Evolutionary conservation across 2,329 filamentous ascomycete species (phyloP), one percentile per base, ranked within the genome.

Genomic region (Pezicula rhizophila): DNA sequence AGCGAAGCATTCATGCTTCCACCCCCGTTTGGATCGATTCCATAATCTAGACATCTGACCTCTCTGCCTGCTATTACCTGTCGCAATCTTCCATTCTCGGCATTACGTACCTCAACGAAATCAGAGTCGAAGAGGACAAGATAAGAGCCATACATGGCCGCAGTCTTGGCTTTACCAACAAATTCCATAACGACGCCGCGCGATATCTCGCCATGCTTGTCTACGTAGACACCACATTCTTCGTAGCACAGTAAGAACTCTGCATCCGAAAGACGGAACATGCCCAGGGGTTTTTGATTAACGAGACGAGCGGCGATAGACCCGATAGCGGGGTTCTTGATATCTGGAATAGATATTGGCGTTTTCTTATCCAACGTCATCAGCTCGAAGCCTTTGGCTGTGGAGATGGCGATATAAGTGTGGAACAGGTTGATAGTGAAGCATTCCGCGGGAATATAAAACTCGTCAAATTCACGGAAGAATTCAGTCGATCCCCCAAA

Each of bases 181-280:
- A 97, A 99, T 65, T 97, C 90, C 90, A 99, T 96, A 62, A 97
- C 91, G 50, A 97, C 89, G 25, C 86, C 89, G 41, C 95, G 86
- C 35, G 84, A 92, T 25, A 99, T 89, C 53, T 99, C 93, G 57
- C 93, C 93, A 67, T 97, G 90, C 70, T 97, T 96, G 73, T 99
- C 95, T 64, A 97, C 87, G 63, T 97, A 99, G 8, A 99, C 91
- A 15, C 91, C 93, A 60, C 92, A 97, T 67, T 96, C 90, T 68
- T 95, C 88, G 66, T 97, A 99, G 34, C 87, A 89, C 43, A 96
- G 82, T 23, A 99, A 74, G 69, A 97, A 99, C 66, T 96, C 93
- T 49, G 87, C 86, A 51, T 95, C 88, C 56, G 87, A 91, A 47
- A 99, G 81, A 37, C 91, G 84, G 76, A 99, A 96, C 93, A 99